A percentile compares a stretch with the other conserved stretches of the same genome.
phyloP scores from a whole-genome alignment of 257 asterid species.

The Solanum piurae region DNA sequence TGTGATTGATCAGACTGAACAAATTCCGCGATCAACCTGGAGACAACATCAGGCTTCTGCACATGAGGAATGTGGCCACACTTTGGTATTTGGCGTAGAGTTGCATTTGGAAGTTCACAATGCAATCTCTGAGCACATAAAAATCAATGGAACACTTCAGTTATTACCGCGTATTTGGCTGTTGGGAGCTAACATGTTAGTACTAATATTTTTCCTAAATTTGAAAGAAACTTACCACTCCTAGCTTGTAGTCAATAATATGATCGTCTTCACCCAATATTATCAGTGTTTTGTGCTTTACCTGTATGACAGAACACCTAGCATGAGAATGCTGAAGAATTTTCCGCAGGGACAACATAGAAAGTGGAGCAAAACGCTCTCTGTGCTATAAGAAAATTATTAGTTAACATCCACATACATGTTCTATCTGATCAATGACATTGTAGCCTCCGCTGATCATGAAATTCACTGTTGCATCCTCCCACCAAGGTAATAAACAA shows the following conservation, averaged over 20 bases:
- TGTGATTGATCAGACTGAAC: constrained; percentile 19
- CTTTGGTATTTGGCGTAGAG: constrained; percentile 55
- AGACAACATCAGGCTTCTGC: constrained; percentile 64
- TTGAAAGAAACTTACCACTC: constrained; percentile 39
- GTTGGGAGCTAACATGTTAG: background rate
- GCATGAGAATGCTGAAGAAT: background rate
- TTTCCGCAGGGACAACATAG: background rate
- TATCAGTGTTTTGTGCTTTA: constrained; percentile 70
- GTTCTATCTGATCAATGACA: constrained; percentile 44
- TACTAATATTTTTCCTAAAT: background rate
- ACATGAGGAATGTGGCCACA: constrained; percentile 95
- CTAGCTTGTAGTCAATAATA: constrained; percentile 71
- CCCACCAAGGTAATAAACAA: constrained; percentile 92
- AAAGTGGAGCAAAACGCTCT: background rate
- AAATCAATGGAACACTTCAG: background rate
- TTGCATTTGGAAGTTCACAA: constrained; percentile 67
- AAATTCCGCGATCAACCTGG: constrained; percentile 56
- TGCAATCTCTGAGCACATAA: constrained; percentile 52
- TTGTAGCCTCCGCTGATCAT: constrained; percentile 89
- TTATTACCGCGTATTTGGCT: background rate
- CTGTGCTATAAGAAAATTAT: background rate
- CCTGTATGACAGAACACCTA: constrained; percentile 26
- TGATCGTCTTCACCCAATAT: constrained; percentile 87
- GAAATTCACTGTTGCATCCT: constrained; percentile 75
- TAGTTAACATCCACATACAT: constrained; percentile 19